phyloP scores from a whole-genome alignment of 805 yeast genomes.

The Nematodospora valgi region DNA sequence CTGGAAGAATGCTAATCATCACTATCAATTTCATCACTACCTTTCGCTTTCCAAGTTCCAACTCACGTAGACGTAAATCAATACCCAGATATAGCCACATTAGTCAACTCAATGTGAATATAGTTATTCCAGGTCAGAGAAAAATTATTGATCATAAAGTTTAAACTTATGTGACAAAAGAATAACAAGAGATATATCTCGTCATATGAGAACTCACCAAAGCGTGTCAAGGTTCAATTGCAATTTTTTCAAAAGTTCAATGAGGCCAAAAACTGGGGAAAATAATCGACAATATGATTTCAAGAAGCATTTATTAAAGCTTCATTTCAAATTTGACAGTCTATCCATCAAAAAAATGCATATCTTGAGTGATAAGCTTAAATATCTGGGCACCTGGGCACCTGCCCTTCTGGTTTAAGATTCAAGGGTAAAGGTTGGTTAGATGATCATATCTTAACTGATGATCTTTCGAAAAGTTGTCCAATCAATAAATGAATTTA shows the following conservation, averaged over 20 bases:
- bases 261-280: conserved; percentile 57
- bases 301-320: conserved; percentile 61
- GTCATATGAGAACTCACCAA: conserved; percentile 64
- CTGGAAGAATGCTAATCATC: too few species aligned
- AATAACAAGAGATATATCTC: conserved; percentile 57
- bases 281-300: conserved; percentile 68
- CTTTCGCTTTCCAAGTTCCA: background rate
- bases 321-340: conserved; percentile 56
- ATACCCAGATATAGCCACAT: conserved; percentile 38
- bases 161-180: conserved; percentile 54
- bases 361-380: conserved; percentile 54
- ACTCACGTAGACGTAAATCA: conserved; percentile 12
- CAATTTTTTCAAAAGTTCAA: conserved; percentile 50
- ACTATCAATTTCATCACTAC: background rate
- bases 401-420: conserved; percentile 43
- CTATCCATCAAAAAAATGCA: conserved; percentile 41
- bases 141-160: conserved; percentile 35
- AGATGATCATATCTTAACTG: conserved; percentile 31
- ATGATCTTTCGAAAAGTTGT: conserved; percentile 17
- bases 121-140: conserved; percentile 34
- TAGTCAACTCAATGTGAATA: conserved; percentile 31
- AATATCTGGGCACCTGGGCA: conserved; percentile 45
- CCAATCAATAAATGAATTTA: conserved; percentile 12
- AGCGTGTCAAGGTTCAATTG: conserved; percentile 54
- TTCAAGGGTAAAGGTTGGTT: conserved; percentile 35